Evolutionary conservation across 2,329 filamentous ascomycete genomes (phyloP).

Genomic region (Ophiostoma tasmaniense): DNA sequence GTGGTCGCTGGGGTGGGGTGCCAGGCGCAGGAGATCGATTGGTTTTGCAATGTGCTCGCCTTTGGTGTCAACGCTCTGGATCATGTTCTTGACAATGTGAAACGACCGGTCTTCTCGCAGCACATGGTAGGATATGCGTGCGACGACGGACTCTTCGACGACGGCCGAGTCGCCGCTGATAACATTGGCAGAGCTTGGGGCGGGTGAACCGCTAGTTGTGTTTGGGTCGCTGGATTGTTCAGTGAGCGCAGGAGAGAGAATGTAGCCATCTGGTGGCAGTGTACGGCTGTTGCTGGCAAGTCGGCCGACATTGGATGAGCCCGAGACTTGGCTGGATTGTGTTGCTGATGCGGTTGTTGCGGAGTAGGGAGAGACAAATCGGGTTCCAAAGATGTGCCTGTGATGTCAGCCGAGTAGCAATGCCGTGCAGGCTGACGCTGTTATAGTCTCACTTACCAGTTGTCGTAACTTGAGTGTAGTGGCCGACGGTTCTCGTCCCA

Average conservation of each 20-base stretch:
- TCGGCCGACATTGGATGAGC: conserved; percentile 36
- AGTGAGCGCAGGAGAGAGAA: conserved; percentile 29
- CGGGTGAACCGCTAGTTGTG: conserved; percentile 27
- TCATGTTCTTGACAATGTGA: conserved; percentile 68
- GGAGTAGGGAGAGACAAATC: conserved; percentile 44
- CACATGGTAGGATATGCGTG: conserved; percentile 72
- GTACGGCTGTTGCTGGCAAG: conserved; percentile 36
- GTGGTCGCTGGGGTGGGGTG: conserved; percentile 59
- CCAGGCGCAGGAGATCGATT: conserved; percentile 67
- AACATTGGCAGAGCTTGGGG: conserved; percentile 25
- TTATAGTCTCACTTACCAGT: conserved; percentile 54
- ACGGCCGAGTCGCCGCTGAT: conserved; percentile 42
- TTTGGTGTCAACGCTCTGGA: conserved; percentile 60
- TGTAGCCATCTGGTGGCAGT: conserved; percentile 33
- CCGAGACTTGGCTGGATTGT: conserved; percentile 33
- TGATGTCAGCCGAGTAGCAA: neutral
- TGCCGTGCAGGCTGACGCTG: neutral
- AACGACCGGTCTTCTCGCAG: conserved; percentile 81
- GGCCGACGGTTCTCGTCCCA: conserved; percentile 60
- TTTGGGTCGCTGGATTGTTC: conserved; percentile 35
- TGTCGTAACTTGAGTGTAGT: conserved; percentile 69
- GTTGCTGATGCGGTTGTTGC: conserved; percentile 29
- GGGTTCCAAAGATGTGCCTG: conserved; percentile 60
- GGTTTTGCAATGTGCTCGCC: conserved; percentile 71
- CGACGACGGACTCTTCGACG: conserved; percentile 61